phyloP scores from a whole-genome alignment of 176 grass and related monocot species.

The Carex pumila region DNA sequence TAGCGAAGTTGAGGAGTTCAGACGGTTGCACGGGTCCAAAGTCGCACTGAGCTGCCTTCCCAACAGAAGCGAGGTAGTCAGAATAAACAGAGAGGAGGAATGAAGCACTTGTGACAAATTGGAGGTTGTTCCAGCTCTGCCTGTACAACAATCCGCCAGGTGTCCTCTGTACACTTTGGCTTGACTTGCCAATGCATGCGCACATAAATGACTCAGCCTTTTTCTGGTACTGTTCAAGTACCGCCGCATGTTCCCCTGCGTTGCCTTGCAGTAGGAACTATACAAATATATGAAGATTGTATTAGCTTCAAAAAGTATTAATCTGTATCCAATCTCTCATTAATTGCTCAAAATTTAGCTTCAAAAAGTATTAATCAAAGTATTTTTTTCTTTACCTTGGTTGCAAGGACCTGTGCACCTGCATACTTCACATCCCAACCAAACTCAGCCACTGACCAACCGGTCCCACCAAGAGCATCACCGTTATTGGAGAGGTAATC shows the following conservation, averaged over 20 bases:
- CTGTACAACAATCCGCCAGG: conserved; percentile 63
- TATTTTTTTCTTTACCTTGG: conserved; percentile 20
- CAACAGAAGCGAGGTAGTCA: conserved; percentile 41
- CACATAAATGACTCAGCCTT: conserved; percentile 73
- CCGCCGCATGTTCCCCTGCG: conserved; percentile 19
- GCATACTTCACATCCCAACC: conserved; percentile 93
- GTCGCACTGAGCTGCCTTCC: conserved; percentile 23
- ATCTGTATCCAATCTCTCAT: neutral
- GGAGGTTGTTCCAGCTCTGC: conserved; percentile 80
- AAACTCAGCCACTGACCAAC: conserved; percentile 57
- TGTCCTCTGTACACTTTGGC: conserved; percentile 39
- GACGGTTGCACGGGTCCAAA: conserved; percentile 28
- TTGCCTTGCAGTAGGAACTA: conserved; percentile 53
- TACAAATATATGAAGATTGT: neutral
- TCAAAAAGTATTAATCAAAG: neutral
- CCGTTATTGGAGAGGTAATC: conserved; percentile 70
- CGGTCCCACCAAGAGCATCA: conserved; percentile 63
- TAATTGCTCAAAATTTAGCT: neutral
- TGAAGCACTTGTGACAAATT: conserved; percentile 70
- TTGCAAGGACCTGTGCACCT: conserved; percentile 62
- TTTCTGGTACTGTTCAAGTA: conserved; percentile 56
- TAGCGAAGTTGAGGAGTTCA: conserved; percentile 47
- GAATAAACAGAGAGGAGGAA: conserved; percentile 68
- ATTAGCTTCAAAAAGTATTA: too few relatives aligned
- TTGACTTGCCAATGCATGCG: conserved; percentile 56